Evolutionary conservation across 495 filamentous ascomycete species (phyloP), one percentile per base, ranked within the genome.

Genomic region (Aspergillus saccharolyticus): DNA sequence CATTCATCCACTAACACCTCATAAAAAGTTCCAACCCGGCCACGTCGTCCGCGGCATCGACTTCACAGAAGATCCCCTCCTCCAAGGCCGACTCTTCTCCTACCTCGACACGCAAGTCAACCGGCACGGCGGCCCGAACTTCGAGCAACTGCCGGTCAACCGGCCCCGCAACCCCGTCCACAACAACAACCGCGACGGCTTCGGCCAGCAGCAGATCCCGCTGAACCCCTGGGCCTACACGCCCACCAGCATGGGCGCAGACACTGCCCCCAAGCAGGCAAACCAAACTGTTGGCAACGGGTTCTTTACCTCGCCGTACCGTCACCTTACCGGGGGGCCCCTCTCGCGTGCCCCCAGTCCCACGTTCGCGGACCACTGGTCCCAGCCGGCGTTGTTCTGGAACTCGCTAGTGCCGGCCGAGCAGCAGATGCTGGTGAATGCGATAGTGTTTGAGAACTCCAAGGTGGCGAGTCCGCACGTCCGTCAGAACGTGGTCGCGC

Each of bases 61-160:
- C 64, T 88, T 89, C 66, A 78, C 81, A 39, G 83, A 88, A 47
- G 86, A 89, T 56, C 87, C 85, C 6, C 72, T 89, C 42, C 81
- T 89, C 15, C 84, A 88, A 64, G 86, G 84, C 42, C 85, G 86
- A 42, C 67, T 89, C 45, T 88, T 84, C 71, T 85, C 83, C 49
- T 89, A 89, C 70, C 77, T 87, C 4, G 86, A 88, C 72, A 87
- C 86, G 7, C 84, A 88, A 60, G 60, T 87, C 3, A 87, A 88
- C 72, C 82, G 86, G 4, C 74, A 88, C 64, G 80, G 82, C 39
- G 83, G 82, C 16, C 83, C 85, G 55, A 89, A 89, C 74, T 88
- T 87, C 63, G 84, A 88, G 66, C 84, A 89, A 64, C 65, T 88
- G 4, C 86, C 86, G 10, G 83, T 89, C 67, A 89, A 89, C 74